Percentiles rank a stretch among this genome's conserved stretches.
These are phyloP conservation scores for Colletotrichum neosansevieriae DNA, from an alignment of 2,329 filamentous ascomycete species.

Conservation along the genomic window DNA sequence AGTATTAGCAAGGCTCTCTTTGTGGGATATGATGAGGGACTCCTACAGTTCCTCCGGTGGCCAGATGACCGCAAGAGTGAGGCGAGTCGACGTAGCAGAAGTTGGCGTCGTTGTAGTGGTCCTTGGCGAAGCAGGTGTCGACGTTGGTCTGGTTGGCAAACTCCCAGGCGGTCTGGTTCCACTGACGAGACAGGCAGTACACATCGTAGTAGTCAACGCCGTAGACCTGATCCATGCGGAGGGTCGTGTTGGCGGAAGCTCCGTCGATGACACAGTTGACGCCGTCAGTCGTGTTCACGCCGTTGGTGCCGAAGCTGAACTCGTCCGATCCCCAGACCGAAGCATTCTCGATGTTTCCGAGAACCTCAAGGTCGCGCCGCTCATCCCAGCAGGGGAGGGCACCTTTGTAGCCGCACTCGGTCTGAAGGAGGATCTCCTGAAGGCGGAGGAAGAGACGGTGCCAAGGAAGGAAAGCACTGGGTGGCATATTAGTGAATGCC, in stretches of 20 bases:
- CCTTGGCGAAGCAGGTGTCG: constrained; percentile 17
- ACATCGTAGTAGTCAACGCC: constrained; percentile 30
- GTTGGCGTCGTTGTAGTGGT: constrained; percentile 22
- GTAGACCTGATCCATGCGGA: constrained; percentile 33
- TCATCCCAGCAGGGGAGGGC: constrained; percentile 45
- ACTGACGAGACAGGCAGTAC: constrained; percentile 24
- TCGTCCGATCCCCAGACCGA: constrained; percentile 28
- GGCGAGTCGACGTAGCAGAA: constrained; percentile 28
- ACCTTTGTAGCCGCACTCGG: constrained; percentile 49
- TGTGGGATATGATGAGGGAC: accelerated
- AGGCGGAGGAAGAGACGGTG: constrained; percentile 50
- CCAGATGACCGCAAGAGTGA: constrained; percentile 25
- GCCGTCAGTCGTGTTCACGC: constrained; percentile 32
- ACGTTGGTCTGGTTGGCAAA: constrained; percentile 23
- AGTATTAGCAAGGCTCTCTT: neutral
- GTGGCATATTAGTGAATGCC: neutral
- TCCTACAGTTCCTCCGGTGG: constrained; percentile 22
- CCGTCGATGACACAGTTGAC: constrained; percentile 43
- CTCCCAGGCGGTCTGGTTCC: constrained; percentile 24
- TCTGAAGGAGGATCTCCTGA: constrained; percentile 48
- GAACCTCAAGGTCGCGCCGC: constrained; percentile 43
- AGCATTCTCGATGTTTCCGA: constrained; percentile 44
- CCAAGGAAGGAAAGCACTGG: constrained; percentile 49
- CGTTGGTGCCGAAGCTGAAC: constrained; percentile 49
- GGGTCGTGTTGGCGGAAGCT: constrained; percentile 42